Evolutionary conservation across 2,329 filamentous ascomycete genomes (phyloP), one percentile per base, ranked within the genome.

Genomic region (Leptographium lundbergii): DNA sequence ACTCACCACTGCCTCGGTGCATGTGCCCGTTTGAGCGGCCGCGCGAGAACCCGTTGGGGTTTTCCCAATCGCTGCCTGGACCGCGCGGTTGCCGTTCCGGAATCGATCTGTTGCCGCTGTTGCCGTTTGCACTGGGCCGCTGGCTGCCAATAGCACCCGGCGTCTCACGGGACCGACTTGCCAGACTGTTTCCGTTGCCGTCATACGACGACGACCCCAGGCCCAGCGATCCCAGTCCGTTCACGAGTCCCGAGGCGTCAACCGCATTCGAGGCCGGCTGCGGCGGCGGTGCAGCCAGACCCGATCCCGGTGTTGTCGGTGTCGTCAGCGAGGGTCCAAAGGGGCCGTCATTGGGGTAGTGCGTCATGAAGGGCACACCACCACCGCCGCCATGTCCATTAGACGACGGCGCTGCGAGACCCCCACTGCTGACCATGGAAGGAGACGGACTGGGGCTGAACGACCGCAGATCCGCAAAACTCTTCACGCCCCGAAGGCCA

Each of bases 401-500:
- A 63, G 52, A 65, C 36, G 65, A 63, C 2, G 63, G 61, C 22
- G 63, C 59, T 67, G 78, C 77, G 56, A 89, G 75, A 61, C 80
- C 61, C 17, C 56, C 57, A 29, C 74, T 71, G 57, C 65, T 63
- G 36, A 62, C 60, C 22, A 89, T 90, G 14, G 94, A 96, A 9
- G 87, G 86, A 3, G 89, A 92, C 6, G 94, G 92, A 66, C 92
- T 97, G 13, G 92, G 92, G 19, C 91, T 96, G 74, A 95, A 96
- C 1, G 91, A 95, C 64, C 92, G 88, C 63, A 99, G 76, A 69
- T 99, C 94, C 42, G 92, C 94, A 70, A 96, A 96, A 56, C 92
- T 97, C 77, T 97, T 97, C 62, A 92, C 94, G 32, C 89, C 89
- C 51, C 94, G 87, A 42, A 99, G 82, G 67, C 92, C 92, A 69